Evolutionary conservation across 371 early-diverging fungal species (phyloP).

Genomic region (Funneliformis caledonium): DNA sequence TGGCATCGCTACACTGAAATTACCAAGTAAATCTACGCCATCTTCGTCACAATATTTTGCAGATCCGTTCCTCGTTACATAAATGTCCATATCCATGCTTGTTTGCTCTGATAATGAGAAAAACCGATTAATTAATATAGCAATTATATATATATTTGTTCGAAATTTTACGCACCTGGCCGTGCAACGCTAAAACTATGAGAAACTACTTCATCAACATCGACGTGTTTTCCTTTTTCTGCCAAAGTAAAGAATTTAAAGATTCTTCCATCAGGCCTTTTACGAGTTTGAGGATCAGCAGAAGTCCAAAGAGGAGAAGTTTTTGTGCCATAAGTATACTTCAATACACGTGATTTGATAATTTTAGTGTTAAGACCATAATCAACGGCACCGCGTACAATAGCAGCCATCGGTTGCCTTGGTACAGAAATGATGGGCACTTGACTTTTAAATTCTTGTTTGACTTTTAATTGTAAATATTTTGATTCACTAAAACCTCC

Average conservation of each 20-base stretch:
- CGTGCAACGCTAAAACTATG: not conserved
- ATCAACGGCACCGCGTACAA: constrained; percentile 49
- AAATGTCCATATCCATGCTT: constrained; percentile 2
- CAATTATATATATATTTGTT: not conserved
- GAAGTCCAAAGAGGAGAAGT: constrained; percentile 13
- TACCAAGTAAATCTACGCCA: constrained; percentile 2
- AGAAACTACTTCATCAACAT: constrained; percentile 10
- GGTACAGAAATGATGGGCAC: constrained; percentile 43
- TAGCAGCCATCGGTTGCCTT: constrained; percentile 47
- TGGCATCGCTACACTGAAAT: not conserved
- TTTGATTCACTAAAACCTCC: constrained; percentile 59
- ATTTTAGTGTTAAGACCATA: constrained; percentile 48
- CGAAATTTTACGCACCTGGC: not conserved
- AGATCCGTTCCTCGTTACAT: not conserved
- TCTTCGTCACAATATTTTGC: constrained; percentile 12
- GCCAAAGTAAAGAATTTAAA: not conserved
- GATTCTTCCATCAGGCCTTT: not conserved
- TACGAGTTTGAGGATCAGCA: not conserved
- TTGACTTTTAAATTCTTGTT: constrained; percentile 45
- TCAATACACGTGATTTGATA: constrained; percentile 40
- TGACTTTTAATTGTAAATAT: constrained; percentile 51
- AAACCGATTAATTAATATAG: not conserved
- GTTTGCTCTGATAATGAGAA: not conserved
- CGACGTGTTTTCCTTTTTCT: not conserved
- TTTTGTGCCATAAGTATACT: constrained; percentile 8